Conservation (phyloP, 805 yeast species). For the Maudiozyma turicensis region DNA sequence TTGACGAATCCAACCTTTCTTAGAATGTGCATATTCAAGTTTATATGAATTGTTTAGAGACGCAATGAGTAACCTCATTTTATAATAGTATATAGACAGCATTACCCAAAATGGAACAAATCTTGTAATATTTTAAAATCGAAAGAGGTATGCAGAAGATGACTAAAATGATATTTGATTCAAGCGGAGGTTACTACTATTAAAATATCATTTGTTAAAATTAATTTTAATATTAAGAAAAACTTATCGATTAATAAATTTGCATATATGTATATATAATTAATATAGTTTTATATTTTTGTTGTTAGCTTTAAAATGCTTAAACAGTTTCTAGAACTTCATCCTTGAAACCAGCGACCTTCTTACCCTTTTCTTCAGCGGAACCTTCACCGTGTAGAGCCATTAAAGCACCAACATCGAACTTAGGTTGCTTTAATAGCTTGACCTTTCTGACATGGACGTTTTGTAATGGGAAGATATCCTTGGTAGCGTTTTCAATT, state of each 20-base stretch:
- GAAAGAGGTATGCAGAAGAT: too few relatives aligned
- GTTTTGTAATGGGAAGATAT: constrained; percentile 95
- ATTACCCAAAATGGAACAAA: too few relatives aligned
- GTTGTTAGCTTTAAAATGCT: constrained; percentile 17
- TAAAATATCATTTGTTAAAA: background rate
- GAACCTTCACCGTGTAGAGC: constrained; percentile 94
- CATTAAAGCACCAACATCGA: constrained; percentile 91
- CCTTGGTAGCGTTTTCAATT: constrained; percentile 90
- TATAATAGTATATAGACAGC: too few relatives aligned
- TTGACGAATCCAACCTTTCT: too few relatives aligned
- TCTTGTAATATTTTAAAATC: too few relatives aligned
- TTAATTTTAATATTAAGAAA: background rate
- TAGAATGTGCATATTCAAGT: too few relatives aligned
- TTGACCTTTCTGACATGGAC: constrained; percentile 98
- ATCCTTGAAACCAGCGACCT: constrained; percentile 93
- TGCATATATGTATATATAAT: constrained; percentile 7
- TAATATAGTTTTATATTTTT: constrained; percentile 1
- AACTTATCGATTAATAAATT: constrained; percentile 6
- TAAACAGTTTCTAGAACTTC: constrained; percentile 94
- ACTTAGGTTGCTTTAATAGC: constrained; percentile 96
- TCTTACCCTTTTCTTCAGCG: constrained; percentile 93
- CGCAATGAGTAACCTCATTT: too few relatives aligned
- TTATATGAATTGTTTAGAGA: too few relatives aligned
- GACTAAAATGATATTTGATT: background rate
- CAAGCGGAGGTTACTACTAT: too few relatives aligned